Evolutionary conservation across 1,284 basidiomycete genomes (phyloP), one percentile per base, ranked within the genome.

Genomic region (Irpex sp.): DNA sequence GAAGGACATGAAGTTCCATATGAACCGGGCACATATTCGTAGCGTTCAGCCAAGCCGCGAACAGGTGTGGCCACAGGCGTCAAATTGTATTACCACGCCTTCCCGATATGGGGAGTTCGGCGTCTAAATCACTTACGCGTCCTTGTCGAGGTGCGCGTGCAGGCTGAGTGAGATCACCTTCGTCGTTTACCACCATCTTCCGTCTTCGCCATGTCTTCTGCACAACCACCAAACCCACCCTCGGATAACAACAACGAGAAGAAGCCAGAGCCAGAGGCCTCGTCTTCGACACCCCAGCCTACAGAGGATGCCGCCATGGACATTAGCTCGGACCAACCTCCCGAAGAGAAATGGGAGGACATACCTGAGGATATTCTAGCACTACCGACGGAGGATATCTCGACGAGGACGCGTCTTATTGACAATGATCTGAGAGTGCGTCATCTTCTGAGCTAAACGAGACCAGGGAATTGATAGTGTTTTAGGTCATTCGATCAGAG

Each of bases 401-500:
- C 88, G 65, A 94, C 94, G 64, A 86, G 95, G 76, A 91, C 88
- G 78, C 83, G 94, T 64, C 82, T 97, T 67, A 93, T 98, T 70
- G 96, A 98, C 66, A 97, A 97, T 72, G 96, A 98, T 72, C 88
- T 97, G 72, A 96, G 95, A 84, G 93, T 92, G 57, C 60, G 80
- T 71, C 59, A 62, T 17, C 36, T 54, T 8, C 8, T 15, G 59
- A 11, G 26, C 62, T 19, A n/a, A 62, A 44, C 21, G 21, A 0
- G n/a, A 34, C 44, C 34, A n/a, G 52, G 40, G 38, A 34, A 37
- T 47, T 44, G 40, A 15, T 40, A 47, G 54, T 48, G 52, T 2
- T 17, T n/a, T 17, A 96, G 93, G 94, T 98, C 70, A 96, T 98
- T 92, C 86, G 92, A 68, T 96, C 94, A 67, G 97, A 99, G 80